These are phyloP conservation scores for Sporothrix mexicana DNA, from an alignment of 2,329 filamentous ascomycete genomes.

Conservation along the genomic window DNA sequence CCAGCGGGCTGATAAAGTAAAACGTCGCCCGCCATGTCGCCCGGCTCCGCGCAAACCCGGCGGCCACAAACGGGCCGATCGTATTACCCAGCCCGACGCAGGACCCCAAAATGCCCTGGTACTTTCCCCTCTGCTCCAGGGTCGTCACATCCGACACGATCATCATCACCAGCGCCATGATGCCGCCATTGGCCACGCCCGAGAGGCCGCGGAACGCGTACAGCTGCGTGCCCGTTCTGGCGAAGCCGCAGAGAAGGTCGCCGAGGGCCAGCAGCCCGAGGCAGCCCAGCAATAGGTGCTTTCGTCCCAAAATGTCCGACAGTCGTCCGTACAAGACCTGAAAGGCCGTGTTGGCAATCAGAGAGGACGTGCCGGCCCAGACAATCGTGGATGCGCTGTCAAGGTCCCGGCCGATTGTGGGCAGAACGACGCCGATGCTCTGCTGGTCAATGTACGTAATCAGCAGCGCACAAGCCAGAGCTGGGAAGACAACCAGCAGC, in stretches of 20 bases:
- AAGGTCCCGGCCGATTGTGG: slow-evolving; percentile 54
- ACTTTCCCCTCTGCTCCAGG: slow-evolving; percentile 63
- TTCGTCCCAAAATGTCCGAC: slow-evolving; percentile 67
- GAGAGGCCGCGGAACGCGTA: slow-evolving; percentile 66
- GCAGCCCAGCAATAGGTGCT: slow-evolving; percentile 61
- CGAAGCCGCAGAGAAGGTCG: slow-evolving; percentile 64
- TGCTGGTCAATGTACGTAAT: slow-evolving; percentile 65
- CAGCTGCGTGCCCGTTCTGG: slow-evolving; percentile 61
- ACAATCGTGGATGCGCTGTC: slow-evolving; percentile 56
- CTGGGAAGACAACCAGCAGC: slow-evolving; percentile 57
- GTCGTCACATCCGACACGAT: slow-evolving; percentile 66
- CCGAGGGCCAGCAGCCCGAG: slow-evolving; percentile 59
- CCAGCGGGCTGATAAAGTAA: slow-evolving; percentile 58
- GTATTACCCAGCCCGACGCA: slow-evolving; percentile 52
- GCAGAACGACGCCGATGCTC: slow-evolving; percentile 57
- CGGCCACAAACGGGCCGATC: slow-evolving; percentile 52
- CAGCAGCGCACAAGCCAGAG: slow-evolving; percentile 59
- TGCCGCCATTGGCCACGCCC: slow-evolving; percentile 66
- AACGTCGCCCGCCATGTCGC: slow-evolving; percentile 52
- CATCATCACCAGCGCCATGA: slow-evolving; percentile 65
- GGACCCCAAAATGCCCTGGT: slow-evolving; percentile 52
- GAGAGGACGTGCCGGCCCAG: slow-evolving; percentile 60
- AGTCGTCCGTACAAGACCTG: slow-evolving; percentile 68
- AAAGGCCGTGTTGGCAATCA: slow-evolving; percentile 66
- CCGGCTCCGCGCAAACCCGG: slow-evolving; percentile 44